These are phyloP conservation scores for Trichophyton equinum DNA, from an alignment of 2,329 filamentous ascomycete species.

Conservation along the genomic window DNA sequence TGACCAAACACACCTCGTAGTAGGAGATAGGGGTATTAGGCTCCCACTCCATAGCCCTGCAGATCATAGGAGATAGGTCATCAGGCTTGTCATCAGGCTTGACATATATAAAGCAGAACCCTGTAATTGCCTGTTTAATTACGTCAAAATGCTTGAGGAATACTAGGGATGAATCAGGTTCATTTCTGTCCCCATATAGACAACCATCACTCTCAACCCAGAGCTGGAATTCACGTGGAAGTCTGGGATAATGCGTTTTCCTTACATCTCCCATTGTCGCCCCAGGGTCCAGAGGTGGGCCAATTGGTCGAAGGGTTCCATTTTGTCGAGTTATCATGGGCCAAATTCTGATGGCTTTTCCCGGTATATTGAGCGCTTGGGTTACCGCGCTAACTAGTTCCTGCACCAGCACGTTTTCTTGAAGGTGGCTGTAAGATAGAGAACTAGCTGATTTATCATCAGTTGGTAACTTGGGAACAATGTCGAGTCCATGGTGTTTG, in stretches of 20 bases:
- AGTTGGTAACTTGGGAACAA: not conserved
- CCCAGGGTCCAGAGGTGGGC: slow-evolving; percentile 63
- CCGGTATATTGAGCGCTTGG: not conserved
- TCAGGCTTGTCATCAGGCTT: slow-evolving; percentile 82
- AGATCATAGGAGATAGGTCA: slow-evolving; percentile 58
- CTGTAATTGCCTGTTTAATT: not conserved
- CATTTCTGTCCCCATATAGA: slow-evolving; percentile 54
- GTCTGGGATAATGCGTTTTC: slow-evolving; percentile 39
- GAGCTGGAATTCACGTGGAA: slow-evolving; percentile 48
- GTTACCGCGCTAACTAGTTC: not conserved
- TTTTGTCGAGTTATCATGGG: slow-evolving; percentile 82
- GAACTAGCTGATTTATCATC: not conserved
- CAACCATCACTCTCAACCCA: slow-evolving; percentile 73
- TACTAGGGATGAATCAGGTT: slow-evolving; percentile 66
- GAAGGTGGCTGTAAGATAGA: not conserved
- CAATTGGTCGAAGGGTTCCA: slow-evolving; percentile 89
- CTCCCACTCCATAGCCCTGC: not conserved
- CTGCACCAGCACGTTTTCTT: not conserved
- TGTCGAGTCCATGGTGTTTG: not conserved
- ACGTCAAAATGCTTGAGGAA: slow-evolving; percentile 55
- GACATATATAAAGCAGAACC: slow-evolving; percentile 68
- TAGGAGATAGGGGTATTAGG: not conserved
- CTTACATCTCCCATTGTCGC: slow-evolving; percentile 67
- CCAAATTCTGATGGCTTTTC: not conserved
- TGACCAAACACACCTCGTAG: not conserved